Conservation (phyloP, 495 filamentous ascomycete genomes). For the Xylaria venustula region DNA sequence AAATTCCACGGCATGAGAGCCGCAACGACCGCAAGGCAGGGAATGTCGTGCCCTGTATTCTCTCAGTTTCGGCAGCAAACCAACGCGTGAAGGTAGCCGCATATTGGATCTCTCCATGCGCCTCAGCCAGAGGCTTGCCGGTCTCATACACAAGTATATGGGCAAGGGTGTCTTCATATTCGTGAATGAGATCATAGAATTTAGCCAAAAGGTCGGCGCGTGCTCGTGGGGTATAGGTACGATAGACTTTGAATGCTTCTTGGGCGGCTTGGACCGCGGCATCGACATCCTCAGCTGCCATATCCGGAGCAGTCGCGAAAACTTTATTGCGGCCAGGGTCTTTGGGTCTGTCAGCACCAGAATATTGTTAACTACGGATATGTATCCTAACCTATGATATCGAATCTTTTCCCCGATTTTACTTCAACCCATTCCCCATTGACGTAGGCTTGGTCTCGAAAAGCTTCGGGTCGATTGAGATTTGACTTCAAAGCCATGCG, state of each 20-base stretch:
- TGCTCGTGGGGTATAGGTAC: conserved; percentile 55
- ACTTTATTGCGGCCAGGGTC: conserved; percentile 64
- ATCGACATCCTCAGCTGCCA: conserved; percentile 60
- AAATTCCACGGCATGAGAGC: conserved; percentile 62
- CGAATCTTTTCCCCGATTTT: conserved; percentile 63
- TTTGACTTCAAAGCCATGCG: too few relatives aligned
- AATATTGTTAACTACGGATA: not conserved
- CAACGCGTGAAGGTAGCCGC: conserved; percentile 59
- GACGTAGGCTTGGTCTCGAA: conserved; percentile 60
- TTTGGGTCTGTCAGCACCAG: not conserved
- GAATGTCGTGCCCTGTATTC: conserved; percentile 60
- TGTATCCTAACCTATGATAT: conserved; percentile 54
- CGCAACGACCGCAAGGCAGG: conserved; percentile 49
- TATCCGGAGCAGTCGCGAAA: conserved; percentile 63
- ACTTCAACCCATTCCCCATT: conserved; percentile 61
- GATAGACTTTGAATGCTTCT: conserved; percentile 58
- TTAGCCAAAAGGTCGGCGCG: conserved; percentile 63
- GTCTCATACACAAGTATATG: conserved; percentile 60
- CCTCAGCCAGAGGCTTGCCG: conserved; percentile 59
- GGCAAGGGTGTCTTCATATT: conserved; percentile 52
- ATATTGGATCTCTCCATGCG: conserved; percentile 58
- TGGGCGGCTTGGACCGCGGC: conserved; percentile 57
- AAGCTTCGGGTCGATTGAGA: conserved; percentile 2
- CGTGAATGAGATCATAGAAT: conserved; percentile 52
- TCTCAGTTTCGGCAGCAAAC: conserved; percentile 68